These are phyloP conservation scores for Pythium coloratum DNA, from an alignment of 352 stramenopile species.

Conservation along the genomic window DNA sequence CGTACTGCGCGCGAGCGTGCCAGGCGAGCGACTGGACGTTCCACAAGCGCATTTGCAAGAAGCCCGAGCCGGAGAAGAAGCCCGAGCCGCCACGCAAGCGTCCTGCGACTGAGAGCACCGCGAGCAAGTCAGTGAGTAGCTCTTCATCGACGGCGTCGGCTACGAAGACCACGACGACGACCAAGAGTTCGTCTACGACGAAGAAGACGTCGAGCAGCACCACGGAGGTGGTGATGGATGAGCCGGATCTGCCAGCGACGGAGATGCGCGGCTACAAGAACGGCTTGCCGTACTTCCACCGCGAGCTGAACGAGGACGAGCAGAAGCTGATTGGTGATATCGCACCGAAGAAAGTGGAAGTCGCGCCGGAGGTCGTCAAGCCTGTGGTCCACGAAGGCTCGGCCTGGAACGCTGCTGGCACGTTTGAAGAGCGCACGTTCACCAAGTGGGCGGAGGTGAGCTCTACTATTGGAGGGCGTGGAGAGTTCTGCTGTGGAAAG, in stretches of 20 bases:
- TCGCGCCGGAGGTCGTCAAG: slow-evolving; percentile 31
- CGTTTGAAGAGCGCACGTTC: slow-evolving; percentile 89
- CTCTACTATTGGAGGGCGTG: not conserved
- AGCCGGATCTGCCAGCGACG: slow-evolving; percentile 51
- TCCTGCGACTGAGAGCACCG: slow-evolving; percentile 17
- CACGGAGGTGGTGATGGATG: slow-evolving; percentile 64
- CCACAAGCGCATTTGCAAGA: slow-evolving; percentile 89
- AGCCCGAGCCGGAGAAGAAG: slow-evolving; percentile 60
- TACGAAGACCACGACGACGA: slow-evolving; percentile 9
- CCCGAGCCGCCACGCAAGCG: slow-evolving; percentile 32
- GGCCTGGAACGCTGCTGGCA: slow-evolving; percentile 92
- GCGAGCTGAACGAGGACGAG: slow-evolving; percentile 95
- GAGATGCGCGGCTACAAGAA: slow-evolving; percentile 85
- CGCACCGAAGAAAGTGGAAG: slow-evolving; percentile 80
- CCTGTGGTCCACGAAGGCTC: slow-evolving; percentile 67
- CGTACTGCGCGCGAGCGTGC: slow-evolving; percentile 79
- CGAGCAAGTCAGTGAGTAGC: not conserved
- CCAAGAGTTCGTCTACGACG: slow-evolving; percentile 5
- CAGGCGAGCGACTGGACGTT: slow-evolving; percentile 85
- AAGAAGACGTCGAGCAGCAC: slow-evolving; percentile 37
- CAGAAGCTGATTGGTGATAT: slow-evolving; percentile 97
- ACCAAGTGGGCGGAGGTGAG: slow-evolving; percentile 78
- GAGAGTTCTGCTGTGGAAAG: not conserved
- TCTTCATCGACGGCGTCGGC: not conserved
- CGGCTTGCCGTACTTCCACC: slow-evolving; percentile 95